phyloP scores from a whole-genome alignment of 768 basidiomycete genomes.

The Mrakia blollopis region DNA sequence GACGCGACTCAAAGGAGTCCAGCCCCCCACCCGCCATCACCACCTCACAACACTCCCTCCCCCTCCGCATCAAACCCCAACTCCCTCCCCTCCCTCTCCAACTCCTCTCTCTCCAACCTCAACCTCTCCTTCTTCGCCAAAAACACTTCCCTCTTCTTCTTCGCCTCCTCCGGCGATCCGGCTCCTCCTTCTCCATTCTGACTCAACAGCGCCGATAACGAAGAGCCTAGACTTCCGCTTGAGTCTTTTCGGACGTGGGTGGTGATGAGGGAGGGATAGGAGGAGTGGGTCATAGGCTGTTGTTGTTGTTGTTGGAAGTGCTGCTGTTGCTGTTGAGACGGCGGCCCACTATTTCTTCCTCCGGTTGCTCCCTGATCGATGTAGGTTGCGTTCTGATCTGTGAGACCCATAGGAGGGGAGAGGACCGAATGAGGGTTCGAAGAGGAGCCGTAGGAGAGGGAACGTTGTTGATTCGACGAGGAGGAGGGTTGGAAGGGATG shows the following conservation, averaged over 20 bases:
- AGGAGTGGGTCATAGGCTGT: no score
- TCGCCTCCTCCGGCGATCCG: background rate
- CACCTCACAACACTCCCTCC: background rate
- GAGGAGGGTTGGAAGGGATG: no score
- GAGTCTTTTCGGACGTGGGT: background rate
- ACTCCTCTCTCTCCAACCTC: background rate
- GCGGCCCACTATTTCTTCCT: no score
- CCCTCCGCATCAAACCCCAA: background rate
- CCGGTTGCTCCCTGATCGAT: no score
- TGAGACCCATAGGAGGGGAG: no score
- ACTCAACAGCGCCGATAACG: background rate
- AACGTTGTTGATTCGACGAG: no score
- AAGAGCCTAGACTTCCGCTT: background rate
- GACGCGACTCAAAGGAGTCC: background rate
- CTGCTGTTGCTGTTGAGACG: no score
- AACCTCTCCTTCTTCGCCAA: background rate
- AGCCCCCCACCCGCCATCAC: background rate
- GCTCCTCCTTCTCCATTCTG: background rate
- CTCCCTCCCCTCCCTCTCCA: constrained; percentile 10
- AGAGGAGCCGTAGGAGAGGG: no score
- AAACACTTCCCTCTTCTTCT: background rate
- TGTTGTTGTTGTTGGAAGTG: no score
- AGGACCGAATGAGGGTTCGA: no score
- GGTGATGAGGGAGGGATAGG: no score
- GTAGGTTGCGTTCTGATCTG: no score